Base-by-base conservation (phyloP, 139 green algal species). In the Chlamydomonas urium region DNA sequence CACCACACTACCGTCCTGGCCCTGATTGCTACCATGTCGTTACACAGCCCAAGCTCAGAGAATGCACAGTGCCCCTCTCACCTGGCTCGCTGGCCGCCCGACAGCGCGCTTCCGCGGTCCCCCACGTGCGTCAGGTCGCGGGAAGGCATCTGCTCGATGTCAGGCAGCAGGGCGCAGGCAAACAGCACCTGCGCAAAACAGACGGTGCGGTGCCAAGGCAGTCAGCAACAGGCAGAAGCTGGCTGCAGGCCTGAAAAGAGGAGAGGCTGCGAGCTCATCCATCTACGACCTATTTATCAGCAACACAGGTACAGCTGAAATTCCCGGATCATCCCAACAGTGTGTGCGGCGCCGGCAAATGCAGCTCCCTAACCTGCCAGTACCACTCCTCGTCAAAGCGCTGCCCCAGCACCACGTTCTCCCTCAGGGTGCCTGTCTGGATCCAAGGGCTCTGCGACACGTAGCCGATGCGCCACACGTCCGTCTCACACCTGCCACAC, bases 361-460 rank as follows among this genome's bases (percentile, higher is more conserved):
- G n/a, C n/a, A n/a, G n/a, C 26, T 6, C 10, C 62, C 67, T 2
- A 2, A 80, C 75, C 75, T 68, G 48, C 0, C n/a, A 1, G 66
- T 90, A 93, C 28, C 77, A 70, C 17, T 6, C n/a, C 32, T 48
- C 38, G 8, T 93, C 74, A 10, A 82, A 50, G 0, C 50, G 53
- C 21, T 59, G 28, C 1, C 79, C 81, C 60, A 88, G 56, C 78
- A 86, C n/a, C 17, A 91, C 65, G 65, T 91, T 91, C 69, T 89
- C 83, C 8, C 88, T 74, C 33, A 93, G 8, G 1, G 58, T 90
- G 47, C 73, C 88, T 53, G 67, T 73, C 48, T 85, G 73, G 26
- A 93, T 32, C 83, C 85, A 96, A 10, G 90, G 79, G 8, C 78
- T 37, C 73, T 95, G 87, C 3, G 57, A 26, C 32, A 66, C 72